Evolutionary conservation across 306 rosid species (phyloP).

Genomic region (Vigna angularis): DNA sequence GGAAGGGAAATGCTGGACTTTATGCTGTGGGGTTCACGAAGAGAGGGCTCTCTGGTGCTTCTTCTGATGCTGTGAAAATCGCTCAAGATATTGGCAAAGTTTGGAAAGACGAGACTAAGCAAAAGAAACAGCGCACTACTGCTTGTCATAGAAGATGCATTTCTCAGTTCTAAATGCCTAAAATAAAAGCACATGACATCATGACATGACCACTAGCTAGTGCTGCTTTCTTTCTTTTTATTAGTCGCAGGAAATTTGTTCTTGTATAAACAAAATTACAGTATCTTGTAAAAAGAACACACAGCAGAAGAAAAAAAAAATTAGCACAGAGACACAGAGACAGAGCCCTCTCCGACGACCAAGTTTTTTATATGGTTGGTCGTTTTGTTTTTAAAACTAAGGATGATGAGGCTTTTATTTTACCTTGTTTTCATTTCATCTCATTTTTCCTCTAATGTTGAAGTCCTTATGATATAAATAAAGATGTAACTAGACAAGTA

Average conservation of each 20-base stretch:
- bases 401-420: slow-evolving; percentile 84
- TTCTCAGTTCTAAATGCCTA: slow-evolving; percentile 65
- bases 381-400: slow-evolving; percentile 47
- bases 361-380: slow-evolving; percentile 58
- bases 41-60: slow-evolving; percentile 94
- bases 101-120: slow-evolving; percentile 82
- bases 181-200: background rate
- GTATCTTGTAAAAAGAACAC: slow-evolving; percentile 47
- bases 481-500: slow-evolving; percentile 50
- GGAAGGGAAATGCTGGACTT: slow-evolving; percentile 89
- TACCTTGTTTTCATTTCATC: slow-evolving; percentile 8
- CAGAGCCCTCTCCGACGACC: slow-evolving; percentile 82
- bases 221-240: slow-evolving; percentile 18
- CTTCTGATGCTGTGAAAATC: slow-evolving; percentile 80
- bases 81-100: slow-evolving; percentile 78
- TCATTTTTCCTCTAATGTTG: slow-evolving; percentile 48
- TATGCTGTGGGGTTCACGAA: slow-evolving; percentile 93
- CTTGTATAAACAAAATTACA: slow-evolving; percentile 35
- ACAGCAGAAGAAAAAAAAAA: background rate
- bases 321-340: slow-evolving; percentile 41
- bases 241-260: slow-evolving; percentile 43
- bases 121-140: slow-evolving; percentile 61
- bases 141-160: slow-evolving; percentile 92
- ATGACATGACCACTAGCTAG: slow-evolving; percentile 7
- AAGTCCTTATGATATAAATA: slow-evolving; percentile 13